phyloP scores from a whole-genome alignment of 164 flowering plant genomes.

The Piper betle region DNA sequence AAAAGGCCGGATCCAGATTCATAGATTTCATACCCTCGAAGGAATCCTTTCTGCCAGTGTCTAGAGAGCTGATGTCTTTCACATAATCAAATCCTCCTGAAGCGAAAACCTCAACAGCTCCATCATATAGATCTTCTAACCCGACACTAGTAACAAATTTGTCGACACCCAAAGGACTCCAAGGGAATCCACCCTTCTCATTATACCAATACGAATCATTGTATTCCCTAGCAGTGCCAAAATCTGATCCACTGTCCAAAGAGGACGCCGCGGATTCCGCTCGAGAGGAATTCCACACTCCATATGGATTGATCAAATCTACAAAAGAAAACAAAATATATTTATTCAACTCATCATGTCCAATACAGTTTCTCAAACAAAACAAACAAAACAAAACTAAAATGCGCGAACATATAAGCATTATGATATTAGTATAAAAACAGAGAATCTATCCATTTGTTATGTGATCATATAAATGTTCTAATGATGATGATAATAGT shows the following conservation, averaged over 20 bases:
- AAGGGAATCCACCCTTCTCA: slow-evolving; percentile 53
- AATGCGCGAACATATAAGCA: too few species aligned
- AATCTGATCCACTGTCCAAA: slow-evolving; percentile 62
- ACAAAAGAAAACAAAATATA: slow-evolving; percentile 3
- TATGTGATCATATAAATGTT: too few species aligned
- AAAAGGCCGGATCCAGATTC: slow-evolving; percentile 15
- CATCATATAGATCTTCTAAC: slow-evolving; percentile 15
- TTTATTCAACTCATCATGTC: too few species aligned
- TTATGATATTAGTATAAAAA: too few species aligned
- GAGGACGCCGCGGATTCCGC: slow-evolving; percentile 40
- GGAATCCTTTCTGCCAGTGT: not conserved
- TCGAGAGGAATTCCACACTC: slow-evolving; percentile 26
- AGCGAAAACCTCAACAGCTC: slow-evolving; percentile 8
- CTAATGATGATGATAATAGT: too few species aligned
- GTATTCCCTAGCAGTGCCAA: slow-evolving; percentile 86
- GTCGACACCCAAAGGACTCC: slow-evolving; percentile 53
- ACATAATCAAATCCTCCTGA: slow-evolving; percentile 22
- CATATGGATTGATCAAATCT: slow-evolving; percentile 86
- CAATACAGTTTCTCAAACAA: too few species aligned
- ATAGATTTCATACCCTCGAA: not conserved
- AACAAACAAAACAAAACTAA: too few species aligned
- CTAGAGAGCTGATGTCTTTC: slow-evolving; percentile 17
- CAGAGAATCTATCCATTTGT: too few species aligned
- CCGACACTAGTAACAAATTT: slow-evolving; percentile 55
- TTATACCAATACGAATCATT: slow-evolving; percentile 47